These are phyloP conservation scores for Populus hybrid DNA, from an alignment of 441 rosid species.

Conservation along the genomic window DNA sequence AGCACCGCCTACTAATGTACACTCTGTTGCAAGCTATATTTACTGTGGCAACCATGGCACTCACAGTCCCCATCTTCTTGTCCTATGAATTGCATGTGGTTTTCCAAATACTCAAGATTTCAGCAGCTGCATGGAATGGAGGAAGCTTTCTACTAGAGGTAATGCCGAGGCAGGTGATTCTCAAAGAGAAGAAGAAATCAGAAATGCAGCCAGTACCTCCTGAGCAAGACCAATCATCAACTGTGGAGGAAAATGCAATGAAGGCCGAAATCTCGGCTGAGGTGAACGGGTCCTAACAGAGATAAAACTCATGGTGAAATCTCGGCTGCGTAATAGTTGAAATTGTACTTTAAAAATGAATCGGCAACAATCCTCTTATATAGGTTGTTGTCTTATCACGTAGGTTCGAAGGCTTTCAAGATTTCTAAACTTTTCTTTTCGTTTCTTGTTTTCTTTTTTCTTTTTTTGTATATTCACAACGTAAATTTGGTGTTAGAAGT, in stretches of 20 bases:
- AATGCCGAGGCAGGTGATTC: constrained; percentile 86
- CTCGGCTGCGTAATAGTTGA: not conserved
- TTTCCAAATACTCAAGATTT: constrained; percentile 82
- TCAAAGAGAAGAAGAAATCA: constrained; percentile 68
- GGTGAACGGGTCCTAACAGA: constrained; percentile 1
- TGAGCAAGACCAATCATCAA: constrained; percentile 24
- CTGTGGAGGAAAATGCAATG: constrained; percentile 9
- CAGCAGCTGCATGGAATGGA: constrained; percentile 90
- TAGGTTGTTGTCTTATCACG: not conserved
- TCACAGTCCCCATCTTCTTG: constrained; percentile 85
- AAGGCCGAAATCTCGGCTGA: constrained; percentile 11
- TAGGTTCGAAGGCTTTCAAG: not conserved
- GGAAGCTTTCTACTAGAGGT: constrained; percentile 89
- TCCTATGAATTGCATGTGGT: constrained; percentile 63
- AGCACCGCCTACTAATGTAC: constrained; percentile 80
- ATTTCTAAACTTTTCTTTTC: not conserved
- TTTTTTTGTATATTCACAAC: not conserved
- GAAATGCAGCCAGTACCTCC: constrained; percentile 40
- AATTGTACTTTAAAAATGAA: not conserved
- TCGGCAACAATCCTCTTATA: not conserved
- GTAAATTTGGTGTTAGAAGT: not conserved
- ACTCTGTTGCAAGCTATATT: constrained; percentile 70
- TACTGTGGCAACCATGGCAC: constrained; percentile 89
- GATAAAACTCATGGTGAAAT: not conserved
- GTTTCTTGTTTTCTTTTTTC: not conserved